Percentiles rank a stretch among this genome's conserved stretches.
Evolutionary conservation across 805 yeast species (phyloP).

Genomic region (Wickerhamiella vanderwaltii): DNA sequence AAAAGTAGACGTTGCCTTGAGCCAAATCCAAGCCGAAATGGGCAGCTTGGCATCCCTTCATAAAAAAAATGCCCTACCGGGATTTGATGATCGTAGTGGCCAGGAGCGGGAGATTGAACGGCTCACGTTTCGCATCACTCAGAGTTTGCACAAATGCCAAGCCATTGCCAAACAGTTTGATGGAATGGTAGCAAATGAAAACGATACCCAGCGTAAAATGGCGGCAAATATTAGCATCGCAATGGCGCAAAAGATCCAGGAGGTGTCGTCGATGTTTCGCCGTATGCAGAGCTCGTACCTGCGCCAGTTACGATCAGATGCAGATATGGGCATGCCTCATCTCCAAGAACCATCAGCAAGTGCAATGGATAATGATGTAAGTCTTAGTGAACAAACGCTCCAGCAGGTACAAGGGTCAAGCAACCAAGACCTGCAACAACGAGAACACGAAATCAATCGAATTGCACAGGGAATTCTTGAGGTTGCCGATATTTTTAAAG

Average conservation of each 20-base stretch:
- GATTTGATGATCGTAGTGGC: conserved; percentile 64
- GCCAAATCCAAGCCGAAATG: conserved; percentile 41
- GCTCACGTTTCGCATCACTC: conserved; percentile 61
- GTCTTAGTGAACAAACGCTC: conserved; percentile 30
- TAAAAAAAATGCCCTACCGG: conserved; percentile 74
- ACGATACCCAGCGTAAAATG: conserved; percentile 45
- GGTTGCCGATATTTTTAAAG: conserved; percentile 84
- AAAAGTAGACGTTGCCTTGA: conserved; percentile 54
- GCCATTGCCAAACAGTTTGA: conserved; percentile 58
- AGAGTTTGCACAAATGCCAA: conserved; percentile 66
- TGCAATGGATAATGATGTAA: conserved; percentile 29
- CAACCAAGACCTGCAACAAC: conserved; percentile 34
- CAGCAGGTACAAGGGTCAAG: conserved; percentile 11
- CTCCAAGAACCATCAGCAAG: conserved; percentile 18
- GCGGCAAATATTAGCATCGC: conserved; percentile 70
- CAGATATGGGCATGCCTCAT: conserved; percentile 27
- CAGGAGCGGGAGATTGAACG: conserved; percentile 73
- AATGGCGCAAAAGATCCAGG: conserved; percentile 77
- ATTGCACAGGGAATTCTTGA: conserved; percentile 92
- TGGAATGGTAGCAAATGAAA: conserved; percentile 28
- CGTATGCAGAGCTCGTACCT: conserved; percentile 83
- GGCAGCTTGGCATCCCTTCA: conserved; percentile 56
- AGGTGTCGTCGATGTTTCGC: conserved; percentile 61
- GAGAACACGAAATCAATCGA: conserved; percentile 82
- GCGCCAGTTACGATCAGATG: conserved; percentile 71